Base-by-base conservation (phyloP, 345 rosid genomes). In the Geranium rotundifolium region DNA sequence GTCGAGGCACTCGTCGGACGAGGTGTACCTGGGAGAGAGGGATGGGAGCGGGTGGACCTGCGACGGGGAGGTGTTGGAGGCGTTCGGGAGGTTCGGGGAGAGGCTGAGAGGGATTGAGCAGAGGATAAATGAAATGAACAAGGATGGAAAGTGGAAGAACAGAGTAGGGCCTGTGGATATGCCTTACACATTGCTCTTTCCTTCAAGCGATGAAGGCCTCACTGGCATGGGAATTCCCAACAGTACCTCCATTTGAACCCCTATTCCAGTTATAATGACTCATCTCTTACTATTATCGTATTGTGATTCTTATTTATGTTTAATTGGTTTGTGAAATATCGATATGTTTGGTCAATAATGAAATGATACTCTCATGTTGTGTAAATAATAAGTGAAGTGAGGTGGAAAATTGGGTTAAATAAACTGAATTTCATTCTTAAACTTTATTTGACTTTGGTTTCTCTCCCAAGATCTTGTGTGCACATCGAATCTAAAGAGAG, bases 181-280 rank as follows among this genome's bases (percentile, higher is more conserved):
- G 16, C 65, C 65, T 2, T 74, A 63, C 29, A 63, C 57, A 20
- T 19, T 70, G 54, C 49, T 68, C 5, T 37, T 37, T 58, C 69
- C 63, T 31, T 62, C 68, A 0, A 64, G 78, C 16, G 66, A 60
- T 55, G 74, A 65, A 19, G 74, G 74, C n/a, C 58, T 70, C 17
- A 67, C 75, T 9, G 74, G 68, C 17, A 70, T 54, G 52, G 74
- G 67, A 54, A 67, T 66, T 18, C 69, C 62, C 17, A 62, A 59
- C 29, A 68, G 66, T 57, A 46, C 69, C 37, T 69, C 77, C 20
- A 74, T 67, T 7, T 31, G 37, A 31, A n/a, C n/a, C n/a, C n/a
- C n/a, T n/a, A n/a, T n/a, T n/a, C n/a, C n/a, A n/a, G n/a, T n/a
- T n/a, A n/a, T n/a, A n/a, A n/a, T 31, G 37, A 7, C 7, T 31